Evolutionary conservation across 2,329 filamentous ascomycete species (phyloP).

Genomic region (Beauveria scarabaeidicola): DNA sequence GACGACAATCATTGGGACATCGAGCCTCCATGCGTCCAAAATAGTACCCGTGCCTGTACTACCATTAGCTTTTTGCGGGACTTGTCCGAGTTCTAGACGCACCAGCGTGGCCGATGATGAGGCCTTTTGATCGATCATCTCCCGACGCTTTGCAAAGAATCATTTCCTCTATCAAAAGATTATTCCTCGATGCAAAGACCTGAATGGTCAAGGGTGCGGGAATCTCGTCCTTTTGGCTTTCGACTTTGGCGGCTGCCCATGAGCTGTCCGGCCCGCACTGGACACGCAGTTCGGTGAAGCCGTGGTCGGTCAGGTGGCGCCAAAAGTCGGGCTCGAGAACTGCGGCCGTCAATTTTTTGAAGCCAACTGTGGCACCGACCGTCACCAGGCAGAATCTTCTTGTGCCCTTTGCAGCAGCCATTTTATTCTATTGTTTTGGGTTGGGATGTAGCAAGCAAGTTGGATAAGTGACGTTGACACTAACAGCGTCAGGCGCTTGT

Average conservation of each 20-base stretch:
- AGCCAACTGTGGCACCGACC: conserved; percentile 83
- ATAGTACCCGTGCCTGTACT: conserved; percentile 76
- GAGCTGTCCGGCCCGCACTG: conserved; percentile 68
- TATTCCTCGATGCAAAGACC: conserved; percentile 25
- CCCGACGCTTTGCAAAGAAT: conserved; percentile 38
- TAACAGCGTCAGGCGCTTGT: conserved; percentile 11
- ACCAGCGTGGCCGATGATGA: conserved; percentile 89
- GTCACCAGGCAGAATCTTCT: conserved; percentile 66
- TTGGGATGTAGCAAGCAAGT: background rate
- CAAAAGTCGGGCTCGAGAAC: conserved; percentile 58
- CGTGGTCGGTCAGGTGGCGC: conserved; percentile 42
- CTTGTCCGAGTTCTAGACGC: conserved; percentile 19
- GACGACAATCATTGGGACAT: conserved; percentile 76
- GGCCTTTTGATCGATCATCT: conserved; percentile 48
- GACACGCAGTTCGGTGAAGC: conserved; percentile 64
- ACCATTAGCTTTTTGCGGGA: background rate
- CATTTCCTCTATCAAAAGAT: conserved; percentile 42
- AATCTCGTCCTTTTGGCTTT: conserved; percentile 16
- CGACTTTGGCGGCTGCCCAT: conserved; percentile 22
- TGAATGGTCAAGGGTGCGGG: conserved; percentile 21
- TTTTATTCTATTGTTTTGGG: background rate
- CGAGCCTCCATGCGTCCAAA: conserved; percentile 67
- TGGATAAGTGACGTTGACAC: background rate
- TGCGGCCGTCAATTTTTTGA: conserved; percentile 60
- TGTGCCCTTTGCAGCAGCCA: background rate